phyloP scores from a whole-genome alignment of 2,329 filamentous ascomycete species.

The Sporothrix luriei region DNA sequence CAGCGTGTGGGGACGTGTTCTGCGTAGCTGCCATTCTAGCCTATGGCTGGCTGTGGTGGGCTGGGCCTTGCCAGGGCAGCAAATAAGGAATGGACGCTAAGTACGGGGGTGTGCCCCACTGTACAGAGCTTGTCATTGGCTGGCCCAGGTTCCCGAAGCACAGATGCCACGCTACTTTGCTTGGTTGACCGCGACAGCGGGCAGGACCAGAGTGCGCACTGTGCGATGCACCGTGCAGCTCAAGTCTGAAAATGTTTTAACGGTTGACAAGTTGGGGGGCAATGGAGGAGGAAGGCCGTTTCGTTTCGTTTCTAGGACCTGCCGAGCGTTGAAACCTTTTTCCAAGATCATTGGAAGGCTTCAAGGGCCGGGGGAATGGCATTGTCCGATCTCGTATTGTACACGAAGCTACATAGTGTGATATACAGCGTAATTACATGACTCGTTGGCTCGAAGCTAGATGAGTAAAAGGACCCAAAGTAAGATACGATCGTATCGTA shows the following conservation, averaged over 20 bases:
- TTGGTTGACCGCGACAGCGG: slow-evolving; percentile 20
- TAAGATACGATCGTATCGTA: too few relatives aligned
- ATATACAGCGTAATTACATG: slow-evolving; percentile 12
- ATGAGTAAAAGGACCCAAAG: too few relatives aligned
- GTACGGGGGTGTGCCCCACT: not conserved
- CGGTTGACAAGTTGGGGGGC: not conserved
- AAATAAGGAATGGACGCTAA: slow-evolving; percentile 22
- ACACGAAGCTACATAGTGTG: not conserved
- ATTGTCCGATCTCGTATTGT: not conserved
- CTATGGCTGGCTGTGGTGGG: slow-evolving; percentile 19
- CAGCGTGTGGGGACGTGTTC: slow-evolving; percentile 29
- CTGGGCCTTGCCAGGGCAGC: slow-evolving; percentile 27
- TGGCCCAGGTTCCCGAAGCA: slow-evolving; percentile 30
- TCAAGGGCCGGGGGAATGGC: not conserved
- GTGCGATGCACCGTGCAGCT: not conserved
- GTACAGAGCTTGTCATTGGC: slow-evolving; percentile 30
- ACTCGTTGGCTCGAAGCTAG: slow-evolving; percentile 1
- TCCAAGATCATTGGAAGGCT: not conserved
- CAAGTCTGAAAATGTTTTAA: not conserved
- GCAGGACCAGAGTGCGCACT: slow-evolving; percentile 17
- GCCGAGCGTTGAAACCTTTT: not conserved
- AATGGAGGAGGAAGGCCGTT: not conserved
- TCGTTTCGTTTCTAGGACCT: slow-evolving; percentile 26
- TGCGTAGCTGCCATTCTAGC: slow-evolving; percentile 26
- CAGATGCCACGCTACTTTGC: slow-evolving; percentile 31